Evolutionary conservation across 495 filamentous ascomycete genomes (phyloP).

Genomic region (Paragyromitra xinjiangensis): DNA sequence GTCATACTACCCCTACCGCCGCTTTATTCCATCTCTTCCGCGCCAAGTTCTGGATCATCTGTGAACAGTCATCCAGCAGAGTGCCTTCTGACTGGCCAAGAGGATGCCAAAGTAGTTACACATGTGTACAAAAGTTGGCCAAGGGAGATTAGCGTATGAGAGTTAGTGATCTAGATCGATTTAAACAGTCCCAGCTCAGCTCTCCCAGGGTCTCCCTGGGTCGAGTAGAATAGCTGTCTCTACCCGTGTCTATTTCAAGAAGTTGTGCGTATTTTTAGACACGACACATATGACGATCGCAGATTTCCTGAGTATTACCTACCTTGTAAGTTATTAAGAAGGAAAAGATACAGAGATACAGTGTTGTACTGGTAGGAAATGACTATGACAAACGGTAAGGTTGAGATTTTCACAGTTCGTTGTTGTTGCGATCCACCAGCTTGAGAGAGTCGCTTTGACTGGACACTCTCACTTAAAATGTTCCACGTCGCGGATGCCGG

Average conservation of each 20-base stretch:
- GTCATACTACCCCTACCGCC: slow-evolving; percentile 1
- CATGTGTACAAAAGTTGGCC: slow-evolving; percentile 24
- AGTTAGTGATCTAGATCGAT: slow-evolving; percentile 30
- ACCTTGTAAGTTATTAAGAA: slow-evolving; percentile 29
- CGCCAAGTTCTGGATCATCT: slow-evolving; percentile 13
- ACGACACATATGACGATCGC: slow-evolving; percentile 29
- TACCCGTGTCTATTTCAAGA: slow-evolving; percentile 52
- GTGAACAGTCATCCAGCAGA: slow-evolving; percentile 32
- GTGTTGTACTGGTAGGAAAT: slow-evolving; percentile 31
- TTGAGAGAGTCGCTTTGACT: slow-evolving; percentile 32
- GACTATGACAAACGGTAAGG: slow-evolving; percentile 21
- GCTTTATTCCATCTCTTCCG: slow-evolving; percentile 17
- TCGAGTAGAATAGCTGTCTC: slow-evolving; percentile 22
- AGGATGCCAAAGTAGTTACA: slow-evolving; percentile 29
- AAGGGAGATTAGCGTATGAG: slow-evolving; percentile 29
- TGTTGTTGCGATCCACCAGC: slow-evolving; percentile 28
- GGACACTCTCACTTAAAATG: slow-evolving; percentile 33
- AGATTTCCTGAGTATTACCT: slow-evolving; percentile 15
- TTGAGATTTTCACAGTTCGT: slow-evolving; percentile 25
- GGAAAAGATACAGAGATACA: slow-evolving; percentile 23
- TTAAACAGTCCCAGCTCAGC: slow-evolving; percentile 28
- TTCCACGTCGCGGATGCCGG: slow-evolving; percentile 49
- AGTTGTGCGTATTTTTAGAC: slow-evolving; percentile 39
- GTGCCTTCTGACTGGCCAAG: slow-evolving; percentile 27
- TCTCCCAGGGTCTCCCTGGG: slow-evolving; percentile 14